Conservation (phyloP, 371 early-diverging fungal genomes). For the Fennellomyces sp. region DNA sequence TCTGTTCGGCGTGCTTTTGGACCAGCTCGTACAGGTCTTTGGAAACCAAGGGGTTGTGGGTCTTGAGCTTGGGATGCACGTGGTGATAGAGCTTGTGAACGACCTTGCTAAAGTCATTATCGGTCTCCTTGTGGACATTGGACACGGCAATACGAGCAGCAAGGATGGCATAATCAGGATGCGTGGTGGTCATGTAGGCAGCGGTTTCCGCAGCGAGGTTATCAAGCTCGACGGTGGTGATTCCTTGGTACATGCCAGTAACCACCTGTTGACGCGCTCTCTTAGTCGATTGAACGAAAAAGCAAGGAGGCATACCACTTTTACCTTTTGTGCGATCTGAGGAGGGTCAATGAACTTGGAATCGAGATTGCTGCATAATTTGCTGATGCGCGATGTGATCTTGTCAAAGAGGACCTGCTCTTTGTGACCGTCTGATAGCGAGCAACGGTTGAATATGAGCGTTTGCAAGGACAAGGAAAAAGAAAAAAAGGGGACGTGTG, state of each 20-base stretch:
- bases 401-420: conserved; percentile 97
- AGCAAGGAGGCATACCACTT: background rate
- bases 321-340: conserved; percentile 90
- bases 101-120: conserved; percentile 71
- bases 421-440: conserved; percentile 74
- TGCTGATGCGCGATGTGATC: conserved; percentile 83
- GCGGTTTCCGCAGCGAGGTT: conserved; percentile 92
- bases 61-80: conserved; percentile 78
- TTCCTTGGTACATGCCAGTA: conserved; percentile 88
- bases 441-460: background rate
- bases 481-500: background rate
- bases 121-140: conserved; percentile 92
- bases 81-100: conserved; percentile 70
- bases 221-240: conserved; percentile 89
- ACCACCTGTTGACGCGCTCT: conserved; percentile 52
- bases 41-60: conserved; percentile 80
- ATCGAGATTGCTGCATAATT: conserved; percentile 94
- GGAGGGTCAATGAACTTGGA: conserved; percentile 91
- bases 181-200: conserved; percentile 88
- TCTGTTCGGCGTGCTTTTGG: conserved; percentile 67
- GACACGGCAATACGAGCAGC: conserved; percentile 92
- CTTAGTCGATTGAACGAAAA: background rate
- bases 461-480: conserved; percentile 1
- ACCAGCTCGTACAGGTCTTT: conserved; percentile 66
- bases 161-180: conserved; percentile 92